Conservation (phyloP, 805 yeast genomes). For the Kodamaea hsintzibuensis region DNA sequence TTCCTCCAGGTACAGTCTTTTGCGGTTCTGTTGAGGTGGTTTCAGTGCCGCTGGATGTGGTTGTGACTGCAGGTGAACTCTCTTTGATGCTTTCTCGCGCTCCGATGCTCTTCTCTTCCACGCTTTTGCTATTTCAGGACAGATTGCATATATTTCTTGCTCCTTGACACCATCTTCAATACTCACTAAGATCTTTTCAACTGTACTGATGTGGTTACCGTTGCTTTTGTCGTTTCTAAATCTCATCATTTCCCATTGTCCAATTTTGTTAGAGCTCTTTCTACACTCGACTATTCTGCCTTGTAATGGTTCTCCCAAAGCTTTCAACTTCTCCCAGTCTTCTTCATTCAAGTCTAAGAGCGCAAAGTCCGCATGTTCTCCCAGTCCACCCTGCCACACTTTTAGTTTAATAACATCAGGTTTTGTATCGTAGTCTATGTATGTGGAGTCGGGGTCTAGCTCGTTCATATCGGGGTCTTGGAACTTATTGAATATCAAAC, state of each 20-base stretch:
- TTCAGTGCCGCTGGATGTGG: constrained; percentile 7
- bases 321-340: constrained; percentile 80
- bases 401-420: constrained; percentile 63
- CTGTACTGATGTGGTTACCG: constrained; percentile 83
- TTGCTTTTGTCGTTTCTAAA: constrained; percentile 91
- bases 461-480: constrained; percentile 66
- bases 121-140: constrained; percentile 52
- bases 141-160: constrained; percentile 66
- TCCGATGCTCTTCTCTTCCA: constrained; percentile 64
- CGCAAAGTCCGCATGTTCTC: constrained; percentile 63
- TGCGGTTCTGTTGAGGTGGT: constrained; percentile 6
- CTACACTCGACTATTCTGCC: constrained; percentile 88
- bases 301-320: constrained; percentile 75
- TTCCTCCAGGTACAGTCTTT: constrained; percentile 7
- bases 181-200: constrained; percentile 77
- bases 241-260: constrained; percentile 80
- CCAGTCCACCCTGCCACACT: constrained; percentile 74
- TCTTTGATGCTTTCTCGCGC: constrained; percentile 21
- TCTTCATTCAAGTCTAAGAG: constrained; percentile 61
- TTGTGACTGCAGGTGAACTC: constrained; percentile 5
- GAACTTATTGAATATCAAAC: constrained; percentile 56
- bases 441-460: constrained; percentile 68
- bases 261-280: constrained; percentile 53
- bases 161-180: constrained; percentile 84
- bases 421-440: constrained; percentile 76